Evolutionary conservation across 148 eudicot genomes (phyloP).

Genomic region (Fagopyrum esculentum): DNA sequence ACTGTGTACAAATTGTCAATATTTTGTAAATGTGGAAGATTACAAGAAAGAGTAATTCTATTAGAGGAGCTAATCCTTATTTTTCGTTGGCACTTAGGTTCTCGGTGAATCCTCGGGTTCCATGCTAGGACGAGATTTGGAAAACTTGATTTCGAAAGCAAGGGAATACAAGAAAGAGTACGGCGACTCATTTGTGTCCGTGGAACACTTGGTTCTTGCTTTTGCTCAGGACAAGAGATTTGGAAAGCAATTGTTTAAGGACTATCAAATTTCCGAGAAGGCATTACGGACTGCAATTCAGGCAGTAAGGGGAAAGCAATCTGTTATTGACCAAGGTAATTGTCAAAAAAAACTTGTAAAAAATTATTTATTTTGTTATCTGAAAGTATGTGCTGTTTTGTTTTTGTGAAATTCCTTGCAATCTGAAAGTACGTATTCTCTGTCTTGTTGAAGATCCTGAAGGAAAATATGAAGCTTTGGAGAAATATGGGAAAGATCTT

Average conservation of each 20-base stretch:
- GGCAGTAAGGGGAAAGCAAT: slow-evolving; percentile 74
- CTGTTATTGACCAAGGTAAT: slow-evolving; percentile 86
- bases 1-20: neutral
- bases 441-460: slow-evolving; percentile 60
- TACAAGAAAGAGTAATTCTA: too few species aligned
- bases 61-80: neutral
- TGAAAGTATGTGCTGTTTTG: neutral
- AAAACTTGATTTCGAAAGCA: slow-evolving; percentile 67
- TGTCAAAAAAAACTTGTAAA: neutral
- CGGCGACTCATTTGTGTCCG: slow-evolving; percentile 90
- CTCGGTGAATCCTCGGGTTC: slow-evolving; percentile 87
- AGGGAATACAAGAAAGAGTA: slow-evolving; percentile 83
- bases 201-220: slow-evolving; percentile 92
- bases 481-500: slow-evolving; percentile 93
- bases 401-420: neutral
- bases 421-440: neutral
- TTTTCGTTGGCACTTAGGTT: slow-evolving; percentile 34
- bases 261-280: slow-evolving; percentile 56
- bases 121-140: slow-evolving; percentile 92
- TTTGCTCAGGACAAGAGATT: slow-evolving; percentile 76
- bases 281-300: slow-evolving; percentile 57
- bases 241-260: slow-evolving; percentile 81
- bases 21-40: neutral
- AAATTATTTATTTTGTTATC: neutral
- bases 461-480: slow-evolving; percentile 89